phyloP scores from a whole-genome alignment of 1,284 basidiomycete species.

The Meira miltonrushii region DNA sequence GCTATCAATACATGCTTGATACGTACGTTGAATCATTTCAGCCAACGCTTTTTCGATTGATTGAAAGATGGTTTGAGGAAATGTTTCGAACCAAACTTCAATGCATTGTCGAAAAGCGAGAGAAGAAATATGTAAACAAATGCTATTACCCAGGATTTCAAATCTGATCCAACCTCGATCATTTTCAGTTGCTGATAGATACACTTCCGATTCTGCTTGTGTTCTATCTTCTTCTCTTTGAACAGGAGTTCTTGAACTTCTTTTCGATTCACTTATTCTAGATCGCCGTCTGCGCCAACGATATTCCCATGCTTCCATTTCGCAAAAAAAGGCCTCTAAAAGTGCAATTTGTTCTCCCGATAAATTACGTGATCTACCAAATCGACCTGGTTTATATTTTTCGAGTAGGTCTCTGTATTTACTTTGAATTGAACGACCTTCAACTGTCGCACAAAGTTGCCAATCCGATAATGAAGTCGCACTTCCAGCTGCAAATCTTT shows the following conservation, averaged over 20 bases:
- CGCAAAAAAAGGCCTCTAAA: constrained; percentile 24
- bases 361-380: constrained; percentile 19
- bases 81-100: constrained; percentile 1
- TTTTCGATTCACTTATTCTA: not conserved
- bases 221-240: too few species aligned
- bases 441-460: constrained; percentile 26
- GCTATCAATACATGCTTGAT: constrained; percentile 29
- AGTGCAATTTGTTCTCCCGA: constrained; percentile 25
- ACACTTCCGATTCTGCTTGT: too few species aligned
- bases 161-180: constrained; percentile 20
- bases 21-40: constrained; percentile 28
- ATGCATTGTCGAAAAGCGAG: constrained; percentile 29
- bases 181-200: constrained; percentile 7
- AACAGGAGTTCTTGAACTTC: not conserved
- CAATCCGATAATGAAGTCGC: constrained; percentile 23
- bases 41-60: constrained; percentile 16
- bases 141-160: constrained; percentile 26
- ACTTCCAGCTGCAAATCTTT: constrained; percentile 23
- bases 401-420: constrained; percentile 31
- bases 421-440: constrained; percentile 27
- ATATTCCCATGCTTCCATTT: constrained; percentile 3
- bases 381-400: not conserved
- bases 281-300: not conserved
- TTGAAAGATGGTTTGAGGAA: not conserved
- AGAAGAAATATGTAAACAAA: constrained; percentile 28